phyloP scores from a whole-genome alignment of 2,329 filamentous ascomycete species.

The Colletotrichum chlorophyti region DNA sequence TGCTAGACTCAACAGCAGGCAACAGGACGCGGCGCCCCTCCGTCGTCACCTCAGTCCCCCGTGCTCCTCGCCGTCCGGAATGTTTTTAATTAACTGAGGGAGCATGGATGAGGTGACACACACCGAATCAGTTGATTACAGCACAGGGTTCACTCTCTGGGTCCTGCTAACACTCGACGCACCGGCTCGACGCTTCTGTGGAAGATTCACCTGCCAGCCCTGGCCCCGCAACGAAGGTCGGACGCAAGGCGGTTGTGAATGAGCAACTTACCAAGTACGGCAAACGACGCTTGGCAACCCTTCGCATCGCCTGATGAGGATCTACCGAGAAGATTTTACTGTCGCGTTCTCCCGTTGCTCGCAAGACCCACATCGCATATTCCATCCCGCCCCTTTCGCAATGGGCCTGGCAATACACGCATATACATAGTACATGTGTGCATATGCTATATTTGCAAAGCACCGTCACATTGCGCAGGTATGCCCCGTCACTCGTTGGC shows the following conservation, averaged over 20 bases:
- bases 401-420: not conserved
- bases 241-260: slow-evolving; percentile 7
- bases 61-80: not conserved
- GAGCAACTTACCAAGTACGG: not conserved
- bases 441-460: not conserved
- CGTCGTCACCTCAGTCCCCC: slow-evolving; percentile 6
- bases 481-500: too few species aligned
- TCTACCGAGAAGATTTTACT: slow-evolving; percentile 6
- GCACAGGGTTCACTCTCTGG: slow-evolving; percentile 8
- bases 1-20: not conserved
- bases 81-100: too few species aligned
- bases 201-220: not conserved
- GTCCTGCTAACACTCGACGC: not conserved
- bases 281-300: too few species aligned
- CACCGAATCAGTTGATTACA: not conserved
- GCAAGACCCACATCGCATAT: slow-evolving; percentile 16
- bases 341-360: slow-evolving; percentile 13
- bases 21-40: not conserved
- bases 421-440: not conserved
- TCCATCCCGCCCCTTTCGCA: slow-evolving; percentile 6
- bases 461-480: slow-evolving; percentile 1
- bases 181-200: not conserved
- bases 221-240: not conserved
- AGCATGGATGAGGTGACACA: too few species aligned
- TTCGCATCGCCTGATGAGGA: slow-evolving; percentile 12